Evolutionary conservation across 441 rosid genomes (phyloP).

Genomic region (Eruca vesicaria): DNA sequence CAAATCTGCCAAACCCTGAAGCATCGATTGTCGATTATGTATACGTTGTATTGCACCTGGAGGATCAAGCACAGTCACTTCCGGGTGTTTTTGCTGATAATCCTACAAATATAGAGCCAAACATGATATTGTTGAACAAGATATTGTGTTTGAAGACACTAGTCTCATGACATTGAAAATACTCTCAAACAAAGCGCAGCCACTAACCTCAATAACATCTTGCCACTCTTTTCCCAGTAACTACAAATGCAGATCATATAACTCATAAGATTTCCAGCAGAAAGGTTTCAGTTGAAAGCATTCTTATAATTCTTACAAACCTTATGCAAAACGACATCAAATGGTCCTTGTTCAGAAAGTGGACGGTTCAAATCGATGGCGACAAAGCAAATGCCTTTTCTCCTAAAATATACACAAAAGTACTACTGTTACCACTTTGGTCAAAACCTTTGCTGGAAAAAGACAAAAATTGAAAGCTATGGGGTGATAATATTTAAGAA

Average conservation of each 20-base stretch:
- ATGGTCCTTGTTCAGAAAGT: conserved; percentile 91
- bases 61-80: conserved; percentile 81
- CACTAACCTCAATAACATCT: conserved; percentile 72
- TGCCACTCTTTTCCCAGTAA: conserved; percentile 82
- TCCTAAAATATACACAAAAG: conserved; percentile 52
- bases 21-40: conserved; percentile 85
- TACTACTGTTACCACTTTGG: neutral
- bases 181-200: conserved; percentile 1
- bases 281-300: conserved; percentile 1
- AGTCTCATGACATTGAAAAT: neutral
- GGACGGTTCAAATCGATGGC: conserved; percentile 69
- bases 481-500: conserved; percentile 9
- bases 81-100: conserved; percentile 64
- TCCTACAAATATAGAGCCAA: conserved; percentile 49
- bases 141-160: neutral
- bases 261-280: conserved; percentile 29
- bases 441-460: neutral
- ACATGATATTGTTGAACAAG: conserved; percentile 1
- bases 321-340: conserved; percentile 90
- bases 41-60: conserved; percentile 73
- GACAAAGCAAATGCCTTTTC: conserved; percentile 69
- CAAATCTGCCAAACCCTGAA: conserved; percentile 72
- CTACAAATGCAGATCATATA: conserved; percentile 46
- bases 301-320: conserved; percentile 41
- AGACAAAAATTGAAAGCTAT: conserved; percentile 20